These are phyloP conservation scores for Hymenoscyphus occultus DNA, from an alignment of 2,329 filamentous ascomycete species.

Conservation along the genomic window DNA sequence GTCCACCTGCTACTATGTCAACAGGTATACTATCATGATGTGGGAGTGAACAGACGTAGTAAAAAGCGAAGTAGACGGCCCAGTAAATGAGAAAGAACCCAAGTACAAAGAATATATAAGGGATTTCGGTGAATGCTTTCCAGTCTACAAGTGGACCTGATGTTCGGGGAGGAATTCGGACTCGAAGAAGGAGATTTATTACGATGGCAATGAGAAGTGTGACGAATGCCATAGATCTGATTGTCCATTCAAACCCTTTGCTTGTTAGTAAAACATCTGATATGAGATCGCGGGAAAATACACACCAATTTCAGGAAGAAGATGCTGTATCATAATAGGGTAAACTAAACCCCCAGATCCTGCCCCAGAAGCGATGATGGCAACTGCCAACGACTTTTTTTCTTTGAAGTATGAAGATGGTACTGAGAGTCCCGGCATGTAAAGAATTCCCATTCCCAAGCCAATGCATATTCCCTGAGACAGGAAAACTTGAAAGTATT, in stretches of 20 bases:
- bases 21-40: not conserved
- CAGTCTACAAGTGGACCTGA: not conserved
- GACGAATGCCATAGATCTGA: constrained; percentile 47
- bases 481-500: constrained; percentile 45
- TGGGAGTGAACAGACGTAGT: not conserved
- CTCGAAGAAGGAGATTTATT: not conserved
- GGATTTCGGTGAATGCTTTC: constrained; percentile 1
- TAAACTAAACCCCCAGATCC: constrained; percentile 45
- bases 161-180: not conserved
- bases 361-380: constrained; percentile 39
- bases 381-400: constrained; percentile 40
- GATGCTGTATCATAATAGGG: constrained; percentile 42
- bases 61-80: constrained; percentile 7
- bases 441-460: constrained; percentile 42
- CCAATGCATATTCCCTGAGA: constrained; percentile 44
- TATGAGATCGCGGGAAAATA: not conserved
- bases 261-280: not conserved
- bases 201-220: not conserved
- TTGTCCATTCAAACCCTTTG: constrained; percentile 43
- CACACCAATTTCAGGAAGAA: constrained; percentile 41
- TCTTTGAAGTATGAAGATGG: constrained; percentile 43
- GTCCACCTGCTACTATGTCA: constrained; percentile 33
- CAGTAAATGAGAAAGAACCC: constrained; percentile 7
- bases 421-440: constrained; percentile 40
- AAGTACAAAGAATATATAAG: not conserved